Conservation (phyloP, 2,329 filamentous ascomycete genomes). For the Cryphonectria parasitica region DNA sequence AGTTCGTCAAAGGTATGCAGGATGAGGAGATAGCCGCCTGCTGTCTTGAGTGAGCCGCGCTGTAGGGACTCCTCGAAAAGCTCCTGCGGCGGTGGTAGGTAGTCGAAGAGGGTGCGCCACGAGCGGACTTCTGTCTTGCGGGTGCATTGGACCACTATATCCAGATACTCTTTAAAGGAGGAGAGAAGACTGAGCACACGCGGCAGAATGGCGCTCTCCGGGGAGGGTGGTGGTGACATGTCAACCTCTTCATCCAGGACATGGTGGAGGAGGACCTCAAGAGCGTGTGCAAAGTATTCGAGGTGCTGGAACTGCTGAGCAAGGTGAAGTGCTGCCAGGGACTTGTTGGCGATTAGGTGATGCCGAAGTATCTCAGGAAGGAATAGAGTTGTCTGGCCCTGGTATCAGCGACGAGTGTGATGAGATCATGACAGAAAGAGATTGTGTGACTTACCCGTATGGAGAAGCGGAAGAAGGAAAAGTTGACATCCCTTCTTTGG, state of each 20-base stretch:
- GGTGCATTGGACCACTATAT: constrained; percentile 95
- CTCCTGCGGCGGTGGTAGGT: constrained; percentile 86
- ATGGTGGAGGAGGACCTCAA: constrained; percentile 90
- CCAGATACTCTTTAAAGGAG: constrained; percentile 83
- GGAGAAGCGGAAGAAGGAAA: constrained; percentile 85
- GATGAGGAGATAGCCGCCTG: constrained; percentile 93
- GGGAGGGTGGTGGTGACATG: constrained; percentile 57
- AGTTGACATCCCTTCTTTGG: constrained; percentile 89
- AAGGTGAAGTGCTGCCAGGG: constrained; percentile 78
- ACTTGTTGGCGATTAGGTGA: constrained; percentile 75
- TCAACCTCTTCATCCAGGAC: constrained; percentile 96
- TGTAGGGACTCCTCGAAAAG: constrained; percentile 92
- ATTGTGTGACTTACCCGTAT: constrained; percentile 70
- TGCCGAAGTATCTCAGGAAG: constrained; percentile 84
- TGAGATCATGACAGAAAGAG: background rate
- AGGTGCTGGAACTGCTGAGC: constrained; percentile 85
- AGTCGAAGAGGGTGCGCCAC: constrained; percentile 91
- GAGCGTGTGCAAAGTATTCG: constrained; percentile 88
- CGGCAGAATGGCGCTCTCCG: constrained; percentile 67
- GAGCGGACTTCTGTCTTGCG: constrained; percentile 95
- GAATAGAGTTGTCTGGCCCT: constrained; percentile 80
- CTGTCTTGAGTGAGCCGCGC: constrained; percentile 87
- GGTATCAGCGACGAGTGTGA: constrained; percentile 27
- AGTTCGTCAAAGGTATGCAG: constrained; percentile 81
- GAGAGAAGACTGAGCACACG: constrained; percentile 67